Conservation (phyloP, 2,329 filamentous ascomycete species). For the Colletotrichum sublineola region DNA sequence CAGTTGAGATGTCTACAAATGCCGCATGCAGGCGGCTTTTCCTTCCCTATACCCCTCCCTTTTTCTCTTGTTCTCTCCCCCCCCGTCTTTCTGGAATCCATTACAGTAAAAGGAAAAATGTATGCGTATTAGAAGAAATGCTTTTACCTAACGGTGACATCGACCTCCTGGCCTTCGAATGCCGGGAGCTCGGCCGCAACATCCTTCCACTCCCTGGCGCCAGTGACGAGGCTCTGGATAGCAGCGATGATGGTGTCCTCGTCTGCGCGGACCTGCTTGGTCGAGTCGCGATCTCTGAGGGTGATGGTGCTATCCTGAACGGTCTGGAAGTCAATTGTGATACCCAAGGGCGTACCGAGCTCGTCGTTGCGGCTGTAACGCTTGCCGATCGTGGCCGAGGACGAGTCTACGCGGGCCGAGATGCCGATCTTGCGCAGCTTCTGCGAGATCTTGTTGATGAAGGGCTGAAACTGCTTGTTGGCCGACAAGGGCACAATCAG, state of each 20-base stretch:
- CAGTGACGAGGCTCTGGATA: constrained; percentile 68
- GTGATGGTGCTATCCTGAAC: constrained; percentile 89
- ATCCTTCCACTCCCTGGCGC: constrained; percentile 73
- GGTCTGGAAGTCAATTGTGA: constrained; percentile 97
- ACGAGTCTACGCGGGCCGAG: constrained; percentile 90
- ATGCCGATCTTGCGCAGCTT: constrained; percentile 82
- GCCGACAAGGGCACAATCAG: constrained; percentile 90
- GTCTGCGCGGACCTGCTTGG: constrained; percentile 87
- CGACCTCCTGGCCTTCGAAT: constrained; percentile 82
- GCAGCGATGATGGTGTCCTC: constrained; percentile 85
- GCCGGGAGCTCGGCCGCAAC: constrained; percentile 83
- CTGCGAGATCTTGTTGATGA: constrained; percentile 78
- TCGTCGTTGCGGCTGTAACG: constrained; percentile 96
- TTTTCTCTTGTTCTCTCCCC: neutral
- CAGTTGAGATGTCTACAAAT: constrained; percentile 31
- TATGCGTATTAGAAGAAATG: constrained; percentile 19
- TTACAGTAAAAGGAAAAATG: constrained; percentile 17
- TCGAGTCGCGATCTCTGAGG: constrained; percentile 90
- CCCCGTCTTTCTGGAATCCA: neutral
- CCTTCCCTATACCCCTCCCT: neutral
- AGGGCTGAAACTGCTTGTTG: constrained; percentile 84
- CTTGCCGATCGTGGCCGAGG: constrained; percentile 92
- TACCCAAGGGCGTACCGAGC: constrained; percentile 91
- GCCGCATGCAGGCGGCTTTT: constrained; percentile 21
- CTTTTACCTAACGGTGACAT: constrained; percentile 46